Percentiles rank a stretch among this genome's conserved stretches.
Evolutionary conservation across 257 asterid species (phyloP).

Genomic region (Fraxinus anomala): DNA sequence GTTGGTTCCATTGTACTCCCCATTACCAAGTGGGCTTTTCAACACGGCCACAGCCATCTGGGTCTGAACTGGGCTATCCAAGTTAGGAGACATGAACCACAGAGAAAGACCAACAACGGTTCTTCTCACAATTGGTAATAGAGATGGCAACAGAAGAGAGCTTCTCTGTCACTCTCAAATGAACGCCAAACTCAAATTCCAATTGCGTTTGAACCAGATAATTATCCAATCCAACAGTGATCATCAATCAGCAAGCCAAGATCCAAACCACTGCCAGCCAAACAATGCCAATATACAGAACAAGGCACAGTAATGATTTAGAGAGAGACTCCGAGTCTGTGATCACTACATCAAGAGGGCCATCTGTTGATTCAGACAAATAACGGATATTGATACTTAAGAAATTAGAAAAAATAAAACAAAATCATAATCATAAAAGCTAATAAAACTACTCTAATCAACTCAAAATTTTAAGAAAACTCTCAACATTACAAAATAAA

Average conservation of each 20-base stretch:
- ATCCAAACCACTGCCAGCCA: slow-evolving; percentile 24
- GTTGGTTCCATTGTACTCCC: slow-evolving; percentile 66
- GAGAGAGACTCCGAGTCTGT: slow-evolving; percentile 12
- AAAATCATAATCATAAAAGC: not conserved
- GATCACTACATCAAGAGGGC: slow-evolving; percentile 48
- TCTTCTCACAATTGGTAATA: slow-evolving; percentile 55
- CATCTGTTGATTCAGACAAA: slow-evolving; percentile 42
- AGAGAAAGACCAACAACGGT: slow-evolving; percentile 24
- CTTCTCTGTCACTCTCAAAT: slow-evolving; percentile 48
- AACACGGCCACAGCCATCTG: slow-evolving; percentile 95
- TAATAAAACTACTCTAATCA: slow-evolving; percentile 5
- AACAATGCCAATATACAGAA: slow-evolving; percentile 10
- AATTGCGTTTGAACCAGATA: slow-evolving; percentile 36
- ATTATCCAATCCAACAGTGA: slow-evolving; percentile 29
- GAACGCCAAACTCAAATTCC: slow-evolving; percentile 59
- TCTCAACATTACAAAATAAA: not conserved
- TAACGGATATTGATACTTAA: slow-evolving; percentile 43
- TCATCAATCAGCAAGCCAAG: slow-evolving; percentile 53
- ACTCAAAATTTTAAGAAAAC: not conserved
- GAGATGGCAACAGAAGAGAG: slow-evolving; percentile 62
- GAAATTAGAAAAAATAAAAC: slow-evolving; percentile 4
- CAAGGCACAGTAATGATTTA: slow-evolving; percentile 20
- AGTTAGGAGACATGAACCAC: slow-evolving; percentile 74
- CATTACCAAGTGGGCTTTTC: slow-evolving; percentile 60
- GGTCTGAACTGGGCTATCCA: slow-evolving; percentile 89